Base-by-base conservation (phyloP, 768 basidiomycete genomes). In the Boletus huronensis region DNA sequence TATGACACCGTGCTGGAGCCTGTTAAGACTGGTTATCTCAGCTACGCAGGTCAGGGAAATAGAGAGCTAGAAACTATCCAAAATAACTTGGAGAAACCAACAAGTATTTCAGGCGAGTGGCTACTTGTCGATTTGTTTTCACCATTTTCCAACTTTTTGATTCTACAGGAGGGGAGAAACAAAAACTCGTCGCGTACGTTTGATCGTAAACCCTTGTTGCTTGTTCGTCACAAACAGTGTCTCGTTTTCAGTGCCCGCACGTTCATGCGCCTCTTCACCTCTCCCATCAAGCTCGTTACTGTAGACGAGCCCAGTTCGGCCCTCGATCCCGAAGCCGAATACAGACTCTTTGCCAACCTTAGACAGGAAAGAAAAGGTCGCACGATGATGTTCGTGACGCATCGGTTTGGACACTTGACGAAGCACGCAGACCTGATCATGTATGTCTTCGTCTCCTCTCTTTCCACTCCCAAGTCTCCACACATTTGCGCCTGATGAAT, bases 351-450 rank as follows among this genome's bases (percentile, higher is more conserved):
- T 42, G 46, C 64, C 5, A 61, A 61, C n/a, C 60, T 74, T 1
- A 61, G 64, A 7, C 50, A 50, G 19, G 52, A 62, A 28, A 62
- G 72, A 39, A 57, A 67, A 14, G 73, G 69, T 0, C 67, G 71
- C 40, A 77, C 75, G 4, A 71, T 74, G 71, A 63, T 76, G 25
- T 74, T 77, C 32, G 71, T 75, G 6, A 75, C 74, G 0, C 75
- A 77, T 55, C 68, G 75, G 5, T 75, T 72, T 36, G 74, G 69
- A 11, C 71, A 74, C 57, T 55, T 74, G 42, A 74, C 72, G 6
- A 70, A 67, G 38, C 54, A 68, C 32, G 76, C 75, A 0, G 73
- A 76, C 48, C 23, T 69, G 3, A 72, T 77, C 26, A 52, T 77
- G 73, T 75, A 42, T 32, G 74, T 60, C 21, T 38, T 29, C 28